These are phyloP conservation scores for Lablab purpureus DNA, from an alignment of 306 rosid genomes.

Conservation along the genomic window DNA sequence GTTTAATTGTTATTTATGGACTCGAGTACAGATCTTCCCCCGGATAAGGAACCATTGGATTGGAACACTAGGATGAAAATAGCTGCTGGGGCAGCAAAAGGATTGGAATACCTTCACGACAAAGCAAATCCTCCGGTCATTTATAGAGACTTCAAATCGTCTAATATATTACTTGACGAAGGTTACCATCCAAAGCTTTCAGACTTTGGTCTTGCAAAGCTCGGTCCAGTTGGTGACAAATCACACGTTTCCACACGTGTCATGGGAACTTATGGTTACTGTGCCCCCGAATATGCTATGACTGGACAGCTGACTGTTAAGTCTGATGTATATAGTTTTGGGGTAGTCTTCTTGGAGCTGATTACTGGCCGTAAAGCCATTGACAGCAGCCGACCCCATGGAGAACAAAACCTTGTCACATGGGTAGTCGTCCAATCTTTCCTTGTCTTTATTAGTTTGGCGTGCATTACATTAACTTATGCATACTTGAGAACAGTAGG, in stretches of 20 bases:
- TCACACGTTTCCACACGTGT: conserved; percentile 97
- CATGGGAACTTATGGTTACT: conserved; percentile 97
- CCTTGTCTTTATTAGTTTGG: conserved; percentile 33
- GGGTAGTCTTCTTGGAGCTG: conserved; percentile 75
- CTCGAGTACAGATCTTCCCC: conserved; percentile 72
- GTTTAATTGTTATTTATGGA: conserved; percentile 32
- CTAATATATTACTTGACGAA: conserved; percentile 91
- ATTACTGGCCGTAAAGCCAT: conserved; percentile 96
- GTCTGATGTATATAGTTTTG: conserved; percentile 75
- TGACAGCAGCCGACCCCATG: conserved; percentile 79
- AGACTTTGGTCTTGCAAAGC: conserved; percentile 97
- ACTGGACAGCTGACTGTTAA: conserved; percentile 94
- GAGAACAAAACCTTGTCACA: conserved; percentile 93
- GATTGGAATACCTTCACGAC: conserved; percentile 93
- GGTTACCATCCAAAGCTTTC: conserved; percentile 94
- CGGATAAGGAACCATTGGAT: conserved; percentile 82
- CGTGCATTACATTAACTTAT: conserved; percentile 4
- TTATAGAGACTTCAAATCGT: conserved; percentile 93
- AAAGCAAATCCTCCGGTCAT: conserved; percentile 95
- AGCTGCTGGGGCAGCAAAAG: conserved; percentile 95
- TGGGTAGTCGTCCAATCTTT: conserved; percentile 67
- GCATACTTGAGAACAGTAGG: background rate
- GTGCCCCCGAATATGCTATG: conserved; percentile 98
- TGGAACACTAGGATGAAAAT: conserved; percentile 97
- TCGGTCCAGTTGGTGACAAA: conserved; percentile 95